Conservation (phyloP, 1,284 basidiomycete genomes). For the Boletellus dicymbophilus region DNA sequence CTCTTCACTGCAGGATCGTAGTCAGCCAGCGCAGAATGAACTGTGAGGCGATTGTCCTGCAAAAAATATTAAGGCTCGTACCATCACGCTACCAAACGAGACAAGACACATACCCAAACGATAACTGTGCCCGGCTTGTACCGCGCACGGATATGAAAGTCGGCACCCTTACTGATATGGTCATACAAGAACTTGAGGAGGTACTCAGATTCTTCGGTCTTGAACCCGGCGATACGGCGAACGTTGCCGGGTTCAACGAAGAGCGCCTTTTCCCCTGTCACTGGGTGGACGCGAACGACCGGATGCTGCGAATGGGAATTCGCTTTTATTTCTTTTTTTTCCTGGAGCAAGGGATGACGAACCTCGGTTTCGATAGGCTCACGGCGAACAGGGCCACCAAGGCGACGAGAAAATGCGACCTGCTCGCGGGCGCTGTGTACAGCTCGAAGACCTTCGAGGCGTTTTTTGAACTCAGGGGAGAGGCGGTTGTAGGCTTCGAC, state of each 20-base stretch:
- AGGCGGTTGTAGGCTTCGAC: slow-evolving; percentile 70
- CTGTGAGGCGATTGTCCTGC: slow-evolving; percentile 54
- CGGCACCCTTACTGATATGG: slow-evolving; percentile 50
- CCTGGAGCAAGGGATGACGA: not conserved
- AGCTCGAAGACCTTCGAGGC: slow-evolving; percentile 63
- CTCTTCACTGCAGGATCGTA: slow-evolving; percentile 42
- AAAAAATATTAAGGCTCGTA: too few relatives aligned
- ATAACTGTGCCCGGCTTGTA: slow-evolving; percentile 50
- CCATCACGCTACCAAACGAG: too few relatives aligned
- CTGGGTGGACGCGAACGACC: slow-evolving; percentile 60
- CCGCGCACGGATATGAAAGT: slow-evolving; percentile 46
- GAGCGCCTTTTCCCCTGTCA: slow-evolving; percentile 67
- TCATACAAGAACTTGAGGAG: slow-evolving; percentile 62
- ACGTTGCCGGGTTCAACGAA: slow-evolving; percentile 68
- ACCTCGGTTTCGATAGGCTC: slow-evolving; percentile 62
- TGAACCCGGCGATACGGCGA: slow-evolving; percentile 65
- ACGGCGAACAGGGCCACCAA: slow-evolving; percentile 58
- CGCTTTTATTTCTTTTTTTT: too few relatives aligned
- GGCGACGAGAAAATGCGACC: slow-evolving; percentile 52
- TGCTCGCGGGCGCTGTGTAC: slow-evolving; percentile 67
- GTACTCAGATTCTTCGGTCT: slow-evolving; percentile 66
- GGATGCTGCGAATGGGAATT: slow-evolving; percentile 41
- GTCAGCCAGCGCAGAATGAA: slow-evolving; percentile 50
- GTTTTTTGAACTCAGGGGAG: slow-evolving; percentile 64
- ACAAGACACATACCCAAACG: too few relatives aligned